phyloP scores from a whole-genome alignment of 1,284 basidiomycete species.

The Leccinum pachyderme region DNA sequence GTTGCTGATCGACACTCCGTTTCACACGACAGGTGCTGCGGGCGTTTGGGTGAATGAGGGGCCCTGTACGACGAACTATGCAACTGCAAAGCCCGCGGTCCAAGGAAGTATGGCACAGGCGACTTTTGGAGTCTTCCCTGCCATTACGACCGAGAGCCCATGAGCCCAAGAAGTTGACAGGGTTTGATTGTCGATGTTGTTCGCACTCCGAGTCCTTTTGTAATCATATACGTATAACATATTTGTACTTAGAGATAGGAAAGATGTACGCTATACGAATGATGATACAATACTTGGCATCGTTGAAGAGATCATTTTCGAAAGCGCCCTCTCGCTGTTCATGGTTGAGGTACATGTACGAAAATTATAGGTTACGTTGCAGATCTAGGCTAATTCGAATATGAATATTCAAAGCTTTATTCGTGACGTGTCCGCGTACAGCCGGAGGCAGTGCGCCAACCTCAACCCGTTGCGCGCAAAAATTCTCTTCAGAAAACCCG shows the following conservation, averaged over 20 bases:
- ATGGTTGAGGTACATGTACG: background rate
- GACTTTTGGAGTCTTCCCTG: conserved; percentile 5
- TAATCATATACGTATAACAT: background rate
- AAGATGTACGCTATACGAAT: background rate
- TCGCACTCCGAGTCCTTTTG: no score
- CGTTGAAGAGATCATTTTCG: background rate
- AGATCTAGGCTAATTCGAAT: background rate
- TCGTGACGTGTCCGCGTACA: background rate
- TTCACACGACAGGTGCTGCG: conserved; percentile 8
- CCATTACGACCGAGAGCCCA: background rate
- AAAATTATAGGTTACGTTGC: background rate
- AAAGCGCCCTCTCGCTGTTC: background rate
- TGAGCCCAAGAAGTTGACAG: conserved; percentile 6
- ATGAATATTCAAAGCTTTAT: background rate
- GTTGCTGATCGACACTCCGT: background rate
- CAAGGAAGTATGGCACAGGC: conserved; percentile 6
- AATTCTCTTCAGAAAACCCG: no score
- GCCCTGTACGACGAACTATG: conserved; percentile 5
- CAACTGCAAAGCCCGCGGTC: background rate
- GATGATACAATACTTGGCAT: background rate
- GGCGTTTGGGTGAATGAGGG: conserved; percentile 22
- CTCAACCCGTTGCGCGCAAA: no score
- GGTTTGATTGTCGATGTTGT: background rate
- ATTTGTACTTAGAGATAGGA: background rate
- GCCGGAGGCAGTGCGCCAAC: background rate